Evolutionary conservation across 1,139 yeast species (phyloP).

Genomic region (Ogataea hybrid): DNA sequence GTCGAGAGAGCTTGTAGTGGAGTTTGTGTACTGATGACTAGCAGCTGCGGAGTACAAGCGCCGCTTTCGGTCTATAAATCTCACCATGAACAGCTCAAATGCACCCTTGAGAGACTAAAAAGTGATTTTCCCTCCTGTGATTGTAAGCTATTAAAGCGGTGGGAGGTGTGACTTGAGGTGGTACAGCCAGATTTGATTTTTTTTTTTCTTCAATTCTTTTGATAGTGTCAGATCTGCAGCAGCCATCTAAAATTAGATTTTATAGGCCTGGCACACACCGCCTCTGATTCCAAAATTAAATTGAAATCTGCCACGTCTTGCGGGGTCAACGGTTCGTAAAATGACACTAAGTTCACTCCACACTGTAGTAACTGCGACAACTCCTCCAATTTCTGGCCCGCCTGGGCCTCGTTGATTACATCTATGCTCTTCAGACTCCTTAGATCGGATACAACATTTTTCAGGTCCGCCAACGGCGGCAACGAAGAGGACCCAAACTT

Average conservation of each 20-base stretch:
- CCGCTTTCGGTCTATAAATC: conserved; percentile 1
- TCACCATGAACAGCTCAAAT: conserved; percentile 3
- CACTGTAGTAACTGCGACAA: conserved; percentile 1
- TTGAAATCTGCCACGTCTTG: neutral
- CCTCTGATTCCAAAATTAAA: neutral
- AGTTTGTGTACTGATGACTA: conserved; percentile 2
- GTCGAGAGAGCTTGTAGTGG: neutral
- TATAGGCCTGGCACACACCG: neutral
- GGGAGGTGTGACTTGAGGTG: neutral
- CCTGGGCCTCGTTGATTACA: neutral
- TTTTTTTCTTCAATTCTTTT: neutral
- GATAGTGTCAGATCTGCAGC: conserved; percentile 4
- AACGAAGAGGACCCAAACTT: conserved; percentile 5
- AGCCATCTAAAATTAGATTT: conserved; percentile 1
- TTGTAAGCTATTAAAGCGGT: neutral
- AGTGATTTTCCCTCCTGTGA: neutral
- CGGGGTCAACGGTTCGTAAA: neutral
- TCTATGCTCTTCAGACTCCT: neutral
- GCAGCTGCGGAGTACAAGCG: neutral
- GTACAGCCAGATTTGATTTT: neutral
- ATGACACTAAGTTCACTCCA: conserved; percentile 1
- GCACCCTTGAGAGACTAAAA: neutral
- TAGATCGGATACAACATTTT: conserved; percentile 8
- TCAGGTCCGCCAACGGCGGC: conserved; percentile 10
- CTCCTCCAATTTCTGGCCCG: neutral